These are phyloP conservation scores for Ogataea minuta DNA, from an alignment of 805 yeast species.

Conservation along the genomic window DNA sequence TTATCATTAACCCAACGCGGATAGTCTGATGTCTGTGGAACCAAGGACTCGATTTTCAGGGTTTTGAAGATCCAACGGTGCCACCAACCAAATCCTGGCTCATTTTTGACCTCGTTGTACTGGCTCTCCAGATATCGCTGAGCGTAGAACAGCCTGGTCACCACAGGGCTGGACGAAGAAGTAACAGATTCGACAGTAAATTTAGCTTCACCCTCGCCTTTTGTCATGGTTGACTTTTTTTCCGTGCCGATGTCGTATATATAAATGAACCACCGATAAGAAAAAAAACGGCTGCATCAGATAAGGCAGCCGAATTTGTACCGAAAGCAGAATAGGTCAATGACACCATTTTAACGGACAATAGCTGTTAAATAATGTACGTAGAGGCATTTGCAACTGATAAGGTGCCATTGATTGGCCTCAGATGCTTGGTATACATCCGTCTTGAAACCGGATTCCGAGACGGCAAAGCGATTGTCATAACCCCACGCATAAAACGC, in stretches of 20 bases:
- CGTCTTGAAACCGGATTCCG: too few species aligned
- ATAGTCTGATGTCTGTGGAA: conserved; percentile 8
- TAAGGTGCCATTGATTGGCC: too few species aligned
- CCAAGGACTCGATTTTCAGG: conserved; percentile 10
- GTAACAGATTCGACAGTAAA: conserved; percentile 2
- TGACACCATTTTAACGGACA: too few species aligned
- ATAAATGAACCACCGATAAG: not conserved
- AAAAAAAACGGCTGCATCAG: not conserved
- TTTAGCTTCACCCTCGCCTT: not conserved
- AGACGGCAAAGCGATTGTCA: too few species aligned
- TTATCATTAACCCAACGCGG: conserved; percentile 20
- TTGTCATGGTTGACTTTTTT: not conserved
- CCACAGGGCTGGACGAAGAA: conserved; percentile 2
- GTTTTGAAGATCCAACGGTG: conserved; percentile 8
- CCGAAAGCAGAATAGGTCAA: too few species aligned
- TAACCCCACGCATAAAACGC: too few species aligned
- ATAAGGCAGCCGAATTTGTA: too few species aligned
- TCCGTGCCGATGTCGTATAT: not conserved
- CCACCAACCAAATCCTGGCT: conserved; percentile 6
- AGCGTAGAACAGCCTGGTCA: conserved; percentile 23
- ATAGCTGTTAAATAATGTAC: too few species aligned
- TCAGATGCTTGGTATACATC: too few species aligned
- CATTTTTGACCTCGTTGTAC: conserved; percentile 12
- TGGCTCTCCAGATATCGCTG: conserved; percentile 21
- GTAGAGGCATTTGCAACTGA: too few species aligned